phyloP scores from a whole-genome alignment of 2,329 filamentous ascomycete genomes.

The Atkinsonella texensis region DNA sequence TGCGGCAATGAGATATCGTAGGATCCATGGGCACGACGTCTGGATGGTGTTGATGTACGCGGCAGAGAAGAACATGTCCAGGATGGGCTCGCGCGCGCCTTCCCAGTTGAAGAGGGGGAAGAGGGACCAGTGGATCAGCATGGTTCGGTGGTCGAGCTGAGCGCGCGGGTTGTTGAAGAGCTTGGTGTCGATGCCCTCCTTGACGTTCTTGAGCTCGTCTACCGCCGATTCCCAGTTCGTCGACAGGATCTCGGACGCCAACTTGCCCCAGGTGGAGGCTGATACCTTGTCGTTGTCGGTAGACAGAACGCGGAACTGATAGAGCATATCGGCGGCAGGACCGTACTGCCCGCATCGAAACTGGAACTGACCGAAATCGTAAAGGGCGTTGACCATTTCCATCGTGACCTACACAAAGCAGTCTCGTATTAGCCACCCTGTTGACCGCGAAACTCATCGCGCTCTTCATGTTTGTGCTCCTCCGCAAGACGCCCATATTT shows the following conservation, averaged over 20 bases:
- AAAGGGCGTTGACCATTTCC: constrained; percentile 92
- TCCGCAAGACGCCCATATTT: constrained; percentile 8
- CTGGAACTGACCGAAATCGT: constrained; percentile 93
- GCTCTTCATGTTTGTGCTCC: background rate
- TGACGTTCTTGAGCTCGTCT: constrained; percentile 82
- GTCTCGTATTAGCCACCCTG: background rate
- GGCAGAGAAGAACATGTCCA: constrained; percentile 94
- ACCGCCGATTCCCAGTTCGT: constrained; percentile 91
- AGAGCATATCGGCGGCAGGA: constrained; percentile 81
- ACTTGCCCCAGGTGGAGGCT: constrained; percentile 93
- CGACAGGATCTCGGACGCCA: constrained; percentile 89
- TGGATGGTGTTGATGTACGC: constrained; percentile 99
- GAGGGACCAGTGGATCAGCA: constrained; percentile 95
- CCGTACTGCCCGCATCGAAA: constrained; percentile 95
- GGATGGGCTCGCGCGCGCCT: constrained; percentile 74
- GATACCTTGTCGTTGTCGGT: constrained; percentile 98
- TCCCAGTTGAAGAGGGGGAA: constrained; percentile 99
- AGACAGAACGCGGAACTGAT: constrained; percentile 94
- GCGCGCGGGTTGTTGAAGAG: constrained; percentile 93
- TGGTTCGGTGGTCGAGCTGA: constrained; percentile 91
- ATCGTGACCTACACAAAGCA: constrained; percentile 52
- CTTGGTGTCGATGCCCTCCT: constrained; percentile 84
- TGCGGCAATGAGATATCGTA: constrained; percentile 85
- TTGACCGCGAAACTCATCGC: background rate
- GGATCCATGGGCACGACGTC: constrained; percentile 91